Base-by-base conservation (phyloP, 495 filamentous ascomycete species). In the Halenospora varia region DNA sequence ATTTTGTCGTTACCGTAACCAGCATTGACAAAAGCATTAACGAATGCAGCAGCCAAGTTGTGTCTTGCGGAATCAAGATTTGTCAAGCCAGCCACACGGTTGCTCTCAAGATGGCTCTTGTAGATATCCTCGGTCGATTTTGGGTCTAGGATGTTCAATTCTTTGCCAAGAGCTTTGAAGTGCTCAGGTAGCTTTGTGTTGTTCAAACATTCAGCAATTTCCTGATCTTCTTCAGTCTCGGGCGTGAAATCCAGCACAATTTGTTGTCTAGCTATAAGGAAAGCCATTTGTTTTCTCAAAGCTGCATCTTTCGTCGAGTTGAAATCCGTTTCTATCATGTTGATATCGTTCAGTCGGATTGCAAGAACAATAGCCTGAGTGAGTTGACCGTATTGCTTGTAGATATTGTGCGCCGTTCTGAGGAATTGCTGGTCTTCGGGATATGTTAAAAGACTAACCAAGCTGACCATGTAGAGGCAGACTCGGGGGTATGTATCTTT, bases 101-200 rank as follows among this genome's bases (percentile, higher is more conserved):
- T 94, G 76, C 88, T 97, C 71, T 99, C 94, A 15, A 99, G 79
- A 71, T 99, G 95, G 57, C 90, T 96, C 79, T 99, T 99, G 80
- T 99, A 99, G 63, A 99, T 99, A 67, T 99, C 94, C 73, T 99
- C 94, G 2, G 93, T 92, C 57, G 90, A 92, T 73, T 96, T 96
- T 17, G 94, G 94, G 47, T 97, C 94, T 35, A 99, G 77, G 45
- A 97, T 94, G 67, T 97, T 97, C 51, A 99, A 81, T 66, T 97
- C 94, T 72, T 97, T 97, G 41, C 84, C 94, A 19, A 99, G 77
- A 8, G 86, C 82, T 72, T 96, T 95, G 79, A 96, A 99, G 72
- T 97, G 86, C 53, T 94, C 89, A 0, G 91, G 85, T 45, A 97
- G 78, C 63, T 85, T 89, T 19, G 87, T 83, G 72, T 97, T 99